phyloP scores from a whole-genome alignment of 1,139 yeast species.

The Geotrichum phurueaensis region DNA sequence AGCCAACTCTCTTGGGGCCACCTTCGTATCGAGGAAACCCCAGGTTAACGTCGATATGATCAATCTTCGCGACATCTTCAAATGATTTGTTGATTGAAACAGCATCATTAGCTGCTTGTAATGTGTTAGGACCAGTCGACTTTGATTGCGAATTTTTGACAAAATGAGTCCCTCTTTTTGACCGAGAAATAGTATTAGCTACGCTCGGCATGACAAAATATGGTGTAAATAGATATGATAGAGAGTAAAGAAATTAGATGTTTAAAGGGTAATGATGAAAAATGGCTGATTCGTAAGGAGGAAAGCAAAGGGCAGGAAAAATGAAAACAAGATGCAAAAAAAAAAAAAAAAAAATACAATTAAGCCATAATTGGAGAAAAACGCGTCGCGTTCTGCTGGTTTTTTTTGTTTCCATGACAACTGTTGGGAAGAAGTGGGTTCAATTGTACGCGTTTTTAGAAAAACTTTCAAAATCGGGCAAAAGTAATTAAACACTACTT shows the following conservation, averaged over 20 bases:
- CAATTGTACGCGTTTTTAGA: not conserved
- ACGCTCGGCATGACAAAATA: conserved; percentile 3
- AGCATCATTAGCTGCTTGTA: conserved; percentile 5
- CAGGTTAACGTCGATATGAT: conserved; percentile 59
- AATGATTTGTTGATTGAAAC: conserved; percentile 23
- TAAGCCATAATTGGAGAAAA: not conserved
- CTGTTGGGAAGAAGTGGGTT: not conserved
- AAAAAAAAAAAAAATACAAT: not conserved
- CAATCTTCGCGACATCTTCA: conserved; percentile 26
- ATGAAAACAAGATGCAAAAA: not conserved
- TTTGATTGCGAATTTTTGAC: conserved; percentile 4
- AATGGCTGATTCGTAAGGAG: not conserved
- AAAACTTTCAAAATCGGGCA: not conserved
- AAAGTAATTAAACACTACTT: not conserved
- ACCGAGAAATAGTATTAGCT: not conserved
- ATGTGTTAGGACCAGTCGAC: not conserved
- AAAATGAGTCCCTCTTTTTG: conserved; percentile 14
- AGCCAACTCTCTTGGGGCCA: conserved; percentile 71
- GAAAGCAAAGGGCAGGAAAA: not conserved
- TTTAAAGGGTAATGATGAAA: not conserved
- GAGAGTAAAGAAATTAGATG: not conserved
- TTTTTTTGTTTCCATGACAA: not conserved
- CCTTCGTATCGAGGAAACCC: conserved; percentile 76
- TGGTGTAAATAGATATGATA: not conserved
- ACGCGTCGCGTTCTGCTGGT: not conserved